phyloP scores from a whole-genome alignment of 495 filamentous ascomycete genomes.

The Annulohypoxylon bovei region DNA sequence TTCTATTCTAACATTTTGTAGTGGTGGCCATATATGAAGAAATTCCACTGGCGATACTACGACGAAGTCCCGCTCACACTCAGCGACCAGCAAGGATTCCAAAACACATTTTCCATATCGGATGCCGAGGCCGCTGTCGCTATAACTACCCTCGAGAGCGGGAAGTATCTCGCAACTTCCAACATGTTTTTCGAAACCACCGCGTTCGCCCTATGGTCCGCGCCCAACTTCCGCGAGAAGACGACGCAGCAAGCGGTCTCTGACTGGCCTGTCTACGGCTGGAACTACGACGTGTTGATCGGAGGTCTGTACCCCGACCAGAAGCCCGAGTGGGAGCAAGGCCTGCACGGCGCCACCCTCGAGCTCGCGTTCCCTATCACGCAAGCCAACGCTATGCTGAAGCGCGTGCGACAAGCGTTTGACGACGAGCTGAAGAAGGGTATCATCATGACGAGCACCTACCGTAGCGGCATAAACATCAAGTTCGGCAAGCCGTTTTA shows the following conservation, averaged over 20 bases:
- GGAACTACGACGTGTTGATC: constrained; percentile 62
- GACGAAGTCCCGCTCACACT: constrained; percentile 53
- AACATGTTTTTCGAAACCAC: constrained; percentile 61
- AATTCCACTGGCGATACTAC: constrained; percentile 63
- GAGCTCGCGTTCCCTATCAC: constrained; percentile 62
- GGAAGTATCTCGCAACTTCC: constrained; percentile 58
- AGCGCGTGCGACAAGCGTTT: constrained; percentile 57
- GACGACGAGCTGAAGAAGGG: constrained; percentile 55
- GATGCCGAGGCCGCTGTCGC: constrained; percentile 54
- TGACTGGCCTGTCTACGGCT: constrained; percentile 61
- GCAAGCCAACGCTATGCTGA: constrained; percentile 58
- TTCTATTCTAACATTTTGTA: constrained; percentile 25
- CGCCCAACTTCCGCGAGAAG: constrained; percentile 63
- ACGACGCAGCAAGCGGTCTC: constrained; percentile 51
- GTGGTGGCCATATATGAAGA: constrained; percentile 62
- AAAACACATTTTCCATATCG: constrained; percentile 62
- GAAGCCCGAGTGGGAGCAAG: constrained; percentile 60
- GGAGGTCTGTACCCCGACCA: constrained; percentile 60
- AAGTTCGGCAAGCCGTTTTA: constrained; percentile 60
- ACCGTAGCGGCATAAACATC: constrained; percentile 63
- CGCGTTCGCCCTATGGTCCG: constrained; percentile 56
- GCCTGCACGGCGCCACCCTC: constrained; percentile 56
- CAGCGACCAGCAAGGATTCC: constrained; percentile 57
- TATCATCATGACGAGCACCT: constrained; percentile 57
- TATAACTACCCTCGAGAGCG: constrained; percentile 54